phyloP scores from a whole-genome alignment of 2,329 filamentous ascomycete species.

The Lachnellula willkommii region DNA sequence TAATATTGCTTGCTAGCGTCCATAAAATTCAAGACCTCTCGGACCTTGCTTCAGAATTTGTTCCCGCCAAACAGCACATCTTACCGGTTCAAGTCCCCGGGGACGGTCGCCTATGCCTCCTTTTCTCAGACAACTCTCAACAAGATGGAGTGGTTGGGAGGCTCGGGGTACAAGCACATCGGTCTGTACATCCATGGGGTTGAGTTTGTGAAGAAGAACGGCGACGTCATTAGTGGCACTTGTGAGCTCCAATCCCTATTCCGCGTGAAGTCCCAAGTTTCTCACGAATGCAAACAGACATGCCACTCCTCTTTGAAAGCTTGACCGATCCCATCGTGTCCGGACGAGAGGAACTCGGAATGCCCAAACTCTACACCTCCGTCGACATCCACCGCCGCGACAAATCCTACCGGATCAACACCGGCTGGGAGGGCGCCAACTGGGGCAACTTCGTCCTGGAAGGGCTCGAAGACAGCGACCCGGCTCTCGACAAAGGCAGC shows the following conservation, averaged over 20 bases:
- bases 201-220: slow-evolving; percentile 47
- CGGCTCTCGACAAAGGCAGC: slow-evolving; percentile 29
- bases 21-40: slow-evolving; percentile 38
- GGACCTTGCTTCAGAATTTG: slow-evolving; percentile 36
- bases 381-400: slow-evolving; percentile 47
- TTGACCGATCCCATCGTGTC: slow-evolving; percentile 56
- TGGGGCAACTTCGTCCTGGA: slow-evolving; percentile 37
- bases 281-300: slow-evolving; percentile 19
- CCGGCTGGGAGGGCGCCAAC: slow-evolving; percentile 39
- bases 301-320: slow-evolving; percentile 53
- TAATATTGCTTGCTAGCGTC: slow-evolving; percentile 24
- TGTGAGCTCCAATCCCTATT: slow-evolving; percentile 22
- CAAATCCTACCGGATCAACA: slow-evolving; percentile 43
- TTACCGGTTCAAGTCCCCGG: slow-evolving; percentile 32
- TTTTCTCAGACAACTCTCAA: slow-evolving; percentile 39
- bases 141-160: slow-evolving; percentile 57
- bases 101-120: slow-evolving; percentile 34
- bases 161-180: slow-evolving; percentile 51
- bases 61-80: slow-evolving; percentile 30
- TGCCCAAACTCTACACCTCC: slow-evolving; percentile 46
- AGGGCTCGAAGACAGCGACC: slow-evolving; percentile 28
- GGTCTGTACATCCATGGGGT: slow-evolving; percentile 60
- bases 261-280: neutral
- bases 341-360: slow-evolving; percentile 50
- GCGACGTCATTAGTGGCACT: slow-evolving; percentile 41